Base-by-base conservation (phyloP, 2,329 filamentous ascomycete genomes). In the Alternaria sp. region DNA sequence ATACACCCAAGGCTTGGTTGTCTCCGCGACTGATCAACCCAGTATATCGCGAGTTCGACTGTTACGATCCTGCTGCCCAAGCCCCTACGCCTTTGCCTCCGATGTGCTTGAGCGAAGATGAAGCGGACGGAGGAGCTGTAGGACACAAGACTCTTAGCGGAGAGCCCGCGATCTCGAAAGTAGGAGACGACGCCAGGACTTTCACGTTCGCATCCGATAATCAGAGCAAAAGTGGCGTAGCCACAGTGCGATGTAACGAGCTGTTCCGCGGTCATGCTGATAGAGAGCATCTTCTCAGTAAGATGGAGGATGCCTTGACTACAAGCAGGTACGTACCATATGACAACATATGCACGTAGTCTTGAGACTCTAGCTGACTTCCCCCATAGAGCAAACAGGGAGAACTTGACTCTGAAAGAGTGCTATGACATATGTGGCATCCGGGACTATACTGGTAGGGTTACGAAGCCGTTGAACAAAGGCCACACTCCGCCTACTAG, bases 31-130 rank as follows among this genome's bases (percentile, higher is more conserved):
- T 52, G 26, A 53, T 29, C 3, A 1, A 21, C 29, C 5, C 56
- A 67, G 64, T 61, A 6, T 67, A 65, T 54, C 61, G 48, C 21
- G 31, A 53, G 2, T 71, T 65, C 10, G 64, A 71, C 34, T 70
- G 63, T 55, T 55, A 53, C 13, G 58, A 69, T 31, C 58, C 61
- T n/a, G 52, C 9, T 3, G 62, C 63, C 10, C 62, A 56, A 23
- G 62, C 67, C 48, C 68, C 68, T 10, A 70, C 68, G 9, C 67
- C 68, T 2, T 40, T 70, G 3, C 68, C 67, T 29, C 64, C 67
- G 5, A 53, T 64, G 46, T 49, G 50, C 36, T 24, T 50, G 10
- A 49, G 54, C 14, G 66, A 66, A 7, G 36, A 58, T 4, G 55
- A 45, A 2, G 28, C 54, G 3, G 54, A 57, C 14, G 31, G 24